Percentiles rank a stretch among this genome's conserved stretches.
Conservation (phyloP, 169 alveolate genomes). For the Plasmodium berghei region DNA sequence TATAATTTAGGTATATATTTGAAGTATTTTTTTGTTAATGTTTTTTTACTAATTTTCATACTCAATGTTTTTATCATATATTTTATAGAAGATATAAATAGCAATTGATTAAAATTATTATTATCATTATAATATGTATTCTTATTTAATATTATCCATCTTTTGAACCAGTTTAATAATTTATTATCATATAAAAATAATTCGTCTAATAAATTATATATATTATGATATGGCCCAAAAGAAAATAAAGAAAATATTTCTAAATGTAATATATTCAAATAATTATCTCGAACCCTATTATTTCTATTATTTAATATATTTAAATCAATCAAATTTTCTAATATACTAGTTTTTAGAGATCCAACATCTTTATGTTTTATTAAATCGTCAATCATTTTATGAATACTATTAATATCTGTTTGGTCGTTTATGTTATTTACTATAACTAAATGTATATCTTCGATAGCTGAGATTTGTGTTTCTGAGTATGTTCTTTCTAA, state of each 20-base stretch:
- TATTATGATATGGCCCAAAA: conserved; percentile 37
- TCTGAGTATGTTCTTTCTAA: conserved; percentile 10
- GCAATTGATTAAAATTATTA: not conserved
- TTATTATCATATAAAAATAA: conserved; percentile 49
- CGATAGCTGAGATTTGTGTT: not conserved
- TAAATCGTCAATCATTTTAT: conserved; percentile 14
- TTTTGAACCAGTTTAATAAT: conserved; percentile 24
- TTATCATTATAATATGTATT: not conserved
- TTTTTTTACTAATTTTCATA: not conserved
- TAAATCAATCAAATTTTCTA: conserved; percentile 25
- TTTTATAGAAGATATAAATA: conserved; percentile 21
- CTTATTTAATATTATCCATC: not conserved
- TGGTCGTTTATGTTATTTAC: not conserved
- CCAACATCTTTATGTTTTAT: conserved; percentile 22
- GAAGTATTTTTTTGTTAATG: conserved; percentile 5
- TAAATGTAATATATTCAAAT: conserved; percentile 34
- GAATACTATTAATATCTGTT: conserved; percentile 24
- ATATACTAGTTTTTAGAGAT: not conserved
- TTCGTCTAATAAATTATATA: conserved; percentile 40
- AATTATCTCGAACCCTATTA: conserved; percentile 19
- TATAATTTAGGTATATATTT: conserved; percentile 2
- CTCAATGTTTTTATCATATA: conserved; percentile 31
- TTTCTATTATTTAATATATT: conserved; percentile 23
- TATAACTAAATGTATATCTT: conserved; percentile 27
- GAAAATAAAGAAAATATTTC: conserved; percentile 47